These are phyloP conservation scores for Alternaria solani DNA, from an alignment of 2,329 filamentous ascomycete genomes.

Conservation along the genomic window DNA sequence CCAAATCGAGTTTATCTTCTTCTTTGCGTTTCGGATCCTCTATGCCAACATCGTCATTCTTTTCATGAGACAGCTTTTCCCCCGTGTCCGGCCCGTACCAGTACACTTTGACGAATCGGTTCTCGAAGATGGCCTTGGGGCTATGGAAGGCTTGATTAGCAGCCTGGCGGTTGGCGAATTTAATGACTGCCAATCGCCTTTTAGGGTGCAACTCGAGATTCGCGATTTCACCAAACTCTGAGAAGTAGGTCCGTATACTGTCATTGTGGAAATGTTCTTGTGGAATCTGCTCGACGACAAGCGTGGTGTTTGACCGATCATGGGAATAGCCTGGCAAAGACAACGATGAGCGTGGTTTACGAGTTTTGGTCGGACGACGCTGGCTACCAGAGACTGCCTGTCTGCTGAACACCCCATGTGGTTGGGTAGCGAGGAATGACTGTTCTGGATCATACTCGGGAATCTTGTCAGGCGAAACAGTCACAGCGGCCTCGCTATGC, in stretches of 20 bases:
- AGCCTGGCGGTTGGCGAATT: slow-evolving; percentile 70
- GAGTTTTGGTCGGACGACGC: slow-evolving; percentile 27
- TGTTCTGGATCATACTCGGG: slow-evolving; percentile 68
- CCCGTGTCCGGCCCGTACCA: slow-evolving; percentile 67
- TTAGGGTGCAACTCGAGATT: slow-evolving; percentile 72
- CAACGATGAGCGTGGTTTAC: slow-evolving; percentile 60
- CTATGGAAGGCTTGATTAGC: slow-evolving; percentile 77
- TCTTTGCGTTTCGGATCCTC: neutral
- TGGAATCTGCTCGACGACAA: slow-evolving; percentile 82
- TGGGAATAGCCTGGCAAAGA: slow-evolving; percentile 69
- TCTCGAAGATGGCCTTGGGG: slow-evolving; percentile 83
- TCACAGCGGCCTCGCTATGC: slow-evolving; percentile 61
- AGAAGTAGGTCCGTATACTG: slow-evolving; percentile 72
- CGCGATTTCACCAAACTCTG: slow-evolving; percentile 72
- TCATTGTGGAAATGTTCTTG: slow-evolving; percentile 73
- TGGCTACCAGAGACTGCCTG: slow-evolving; percentile 29
- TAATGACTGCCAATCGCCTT: slow-evolving; percentile 73
- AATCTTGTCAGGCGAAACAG: slow-evolving; percentile 20
- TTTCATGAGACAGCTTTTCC: slow-evolving; percentile 15
- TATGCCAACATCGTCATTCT: slow-evolving; percentile 21
- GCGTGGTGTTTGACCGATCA: slow-evolving; percentile 70
- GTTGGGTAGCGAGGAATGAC: slow-evolving; percentile 49
- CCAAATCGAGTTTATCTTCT: slow-evolving; percentile 69
- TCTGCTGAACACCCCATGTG: slow-evolving; percentile 8
- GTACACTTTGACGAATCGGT: slow-evolving; percentile 84